Conservation (phyloP, 2,329 filamentous ascomycete species). For the Arthroderma sp. region DNA sequence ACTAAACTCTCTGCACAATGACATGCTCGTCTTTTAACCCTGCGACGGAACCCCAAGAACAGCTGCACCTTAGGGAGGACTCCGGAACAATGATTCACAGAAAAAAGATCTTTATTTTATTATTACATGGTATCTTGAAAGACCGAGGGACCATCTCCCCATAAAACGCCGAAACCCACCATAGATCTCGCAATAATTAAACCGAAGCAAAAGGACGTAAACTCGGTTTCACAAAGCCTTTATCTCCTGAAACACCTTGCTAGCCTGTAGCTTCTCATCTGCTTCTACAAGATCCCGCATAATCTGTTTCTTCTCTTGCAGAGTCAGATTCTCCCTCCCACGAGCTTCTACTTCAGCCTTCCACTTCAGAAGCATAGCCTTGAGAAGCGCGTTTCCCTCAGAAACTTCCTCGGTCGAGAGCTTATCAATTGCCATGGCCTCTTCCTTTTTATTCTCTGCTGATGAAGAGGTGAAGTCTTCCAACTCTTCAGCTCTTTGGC, state of each 20-base stretch:
- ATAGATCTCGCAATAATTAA: too few relatives aligned
- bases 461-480: conserved; percentile 59
- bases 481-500: conserved; percentile 92
- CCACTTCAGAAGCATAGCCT: conserved; percentile 72
- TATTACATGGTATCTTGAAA: too few relatives aligned
- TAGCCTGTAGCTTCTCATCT: conserved; percentile 51
- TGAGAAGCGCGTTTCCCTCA: conserved; percentile 71
- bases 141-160: too few relatives aligned
- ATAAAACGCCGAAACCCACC: too few relatives aligned
- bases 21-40: too few relatives aligned
- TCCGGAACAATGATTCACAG: too few relatives aligned
- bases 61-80: too few relatives aligned
- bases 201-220: too few relatives aligned
- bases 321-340: conserved; percentile 42
- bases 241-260: conserved; percentile 40
- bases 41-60: too few relatives aligned
- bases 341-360: conserved; percentile 59
- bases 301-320: conserved; percentile 62
- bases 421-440: conserved; percentile 21
- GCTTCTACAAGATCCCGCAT: conserved; percentile 67
- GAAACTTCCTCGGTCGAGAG: conserved; percentile 80
- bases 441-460: conserved; percentile 31
- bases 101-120: too few relatives aligned
- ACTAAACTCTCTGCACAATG: too few relatives aligned
- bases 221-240: conserved; percentile 27